Conservation (phyloP, 768 basidiomycete species). For the Lepiota brunneoincarnata region DNA sequence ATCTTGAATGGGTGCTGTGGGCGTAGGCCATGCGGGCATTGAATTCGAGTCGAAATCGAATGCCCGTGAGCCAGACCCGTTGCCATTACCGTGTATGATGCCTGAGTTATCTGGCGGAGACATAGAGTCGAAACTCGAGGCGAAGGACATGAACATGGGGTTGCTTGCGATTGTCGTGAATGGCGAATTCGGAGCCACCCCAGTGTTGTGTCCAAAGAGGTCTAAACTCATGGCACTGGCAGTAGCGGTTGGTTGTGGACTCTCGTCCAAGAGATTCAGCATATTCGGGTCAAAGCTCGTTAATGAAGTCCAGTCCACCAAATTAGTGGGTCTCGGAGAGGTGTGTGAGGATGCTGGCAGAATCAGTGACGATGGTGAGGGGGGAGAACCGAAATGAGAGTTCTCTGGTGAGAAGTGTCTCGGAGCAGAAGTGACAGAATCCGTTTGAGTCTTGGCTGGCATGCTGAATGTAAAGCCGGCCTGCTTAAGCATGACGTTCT, state of each 20-base stretch:
- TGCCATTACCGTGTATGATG: not conserved
- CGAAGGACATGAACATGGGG: constrained; percentile 83
- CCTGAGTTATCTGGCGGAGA: constrained; percentile 20
- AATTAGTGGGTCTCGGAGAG: constrained; percentile 37
- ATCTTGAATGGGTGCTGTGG: constrained; percentile 30
- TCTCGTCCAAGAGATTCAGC: constrained; percentile 63
- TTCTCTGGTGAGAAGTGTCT: constrained; percentile 16
- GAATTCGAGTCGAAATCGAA: constrained; percentile 48
- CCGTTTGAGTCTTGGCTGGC: constrained; percentile 30
- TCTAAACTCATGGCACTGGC: constrained; percentile 62
- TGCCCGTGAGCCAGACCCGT: constrained; percentile 11
- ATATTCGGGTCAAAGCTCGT: constrained; percentile 69
- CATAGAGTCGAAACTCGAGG: constrained; percentile 50
- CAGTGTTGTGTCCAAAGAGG: constrained; percentile 49
- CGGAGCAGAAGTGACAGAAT: constrained; percentile 10
- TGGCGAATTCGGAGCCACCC: constrained; percentile 44
- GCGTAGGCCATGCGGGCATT: constrained; percentile 42
- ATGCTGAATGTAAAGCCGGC: constrained; percentile 81
- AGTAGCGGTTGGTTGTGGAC: constrained; percentile 49
- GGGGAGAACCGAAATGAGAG: constrained; percentile 20
- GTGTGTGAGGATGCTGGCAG: constrained; percentile 27
- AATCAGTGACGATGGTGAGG: constrained; percentile 28
- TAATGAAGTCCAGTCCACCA: constrained; percentile 64
- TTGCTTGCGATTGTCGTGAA: constrained; percentile 84
- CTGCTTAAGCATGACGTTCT: constrained; percentile 82